Evolutionary conservation across 345 rosid species (phyloP).

Genomic region (Viola odorata): DNA sequence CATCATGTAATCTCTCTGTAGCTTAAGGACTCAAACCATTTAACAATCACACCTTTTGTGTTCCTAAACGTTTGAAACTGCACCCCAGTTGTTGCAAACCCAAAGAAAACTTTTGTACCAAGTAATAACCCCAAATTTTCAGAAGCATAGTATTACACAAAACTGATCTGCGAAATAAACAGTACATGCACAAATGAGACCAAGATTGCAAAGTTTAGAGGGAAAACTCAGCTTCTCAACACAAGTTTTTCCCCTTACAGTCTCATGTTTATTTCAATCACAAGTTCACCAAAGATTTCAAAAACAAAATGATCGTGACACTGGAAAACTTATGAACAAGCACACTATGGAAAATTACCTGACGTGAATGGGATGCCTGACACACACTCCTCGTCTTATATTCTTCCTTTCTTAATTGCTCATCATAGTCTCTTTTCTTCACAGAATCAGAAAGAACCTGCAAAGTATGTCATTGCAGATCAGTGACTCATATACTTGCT

Average conservation of each 20-base stretch:
- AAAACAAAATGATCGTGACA: not conserved
- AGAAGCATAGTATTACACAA: not conserved
- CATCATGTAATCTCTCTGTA: no score
- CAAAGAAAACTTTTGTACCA: not conserved
- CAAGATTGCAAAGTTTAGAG: not conserved
- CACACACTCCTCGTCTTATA: conserved; percentile 67
- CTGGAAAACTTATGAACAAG: not conserved
- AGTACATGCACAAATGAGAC: not conserved
- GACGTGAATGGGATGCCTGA: conserved; percentile 47
- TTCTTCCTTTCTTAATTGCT: conserved; percentile 80
- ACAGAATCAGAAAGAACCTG: conserved; percentile 87
- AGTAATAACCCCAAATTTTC: not conserved
- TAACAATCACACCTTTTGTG: no score
- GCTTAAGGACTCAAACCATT: no score
- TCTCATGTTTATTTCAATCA: no score
- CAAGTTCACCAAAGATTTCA: not conserved
- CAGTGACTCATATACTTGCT: not conserved
- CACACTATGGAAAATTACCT: conserved; percentile 37
- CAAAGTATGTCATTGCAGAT: conserved; percentile 12
- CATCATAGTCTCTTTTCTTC: conserved; percentile 92
- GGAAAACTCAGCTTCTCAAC: not conserved
- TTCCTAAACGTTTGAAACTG: not conserved
- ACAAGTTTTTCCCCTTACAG: no score
- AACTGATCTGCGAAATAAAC: not conserved
- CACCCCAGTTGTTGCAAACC: not conserved